Percentiles rank a stretch among this genome's conserved stretches.
Evolutionary conservation across 2,329 filamentous ascomycete genomes (phyloP).

Genomic region (Colletotrichum phormii): DNA sequence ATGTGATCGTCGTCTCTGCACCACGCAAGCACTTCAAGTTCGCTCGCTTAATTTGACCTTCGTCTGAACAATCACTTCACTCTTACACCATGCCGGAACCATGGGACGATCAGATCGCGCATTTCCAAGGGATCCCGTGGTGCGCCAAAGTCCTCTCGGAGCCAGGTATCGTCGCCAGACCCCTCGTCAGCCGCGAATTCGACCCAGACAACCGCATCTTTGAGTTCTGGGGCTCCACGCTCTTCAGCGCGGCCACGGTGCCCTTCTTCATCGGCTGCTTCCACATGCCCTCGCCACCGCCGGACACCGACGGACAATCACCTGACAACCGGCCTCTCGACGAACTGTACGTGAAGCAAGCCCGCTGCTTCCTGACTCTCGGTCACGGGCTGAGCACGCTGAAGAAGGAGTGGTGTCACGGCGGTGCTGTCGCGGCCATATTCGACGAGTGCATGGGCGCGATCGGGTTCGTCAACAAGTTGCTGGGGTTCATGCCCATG

Average conservation of each 20-base stretch:
- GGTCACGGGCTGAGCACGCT: not conserved
- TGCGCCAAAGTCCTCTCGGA: not conserved
- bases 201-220: constrained; percentile 4
- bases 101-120: not conserved
- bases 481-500: not conserved
- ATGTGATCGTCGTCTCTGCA: not conserved
- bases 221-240: constrained; percentile 5
- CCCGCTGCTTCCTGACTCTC: constrained; percentile 3
- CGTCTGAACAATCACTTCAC: not conserved
- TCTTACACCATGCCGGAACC: not conserved
- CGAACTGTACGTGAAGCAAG: not conserved
- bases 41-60: not conserved
- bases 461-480: not conserved
- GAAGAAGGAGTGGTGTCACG: not conserved
- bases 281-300: not conserved
- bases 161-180: not conserved
- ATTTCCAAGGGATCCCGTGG: constrained; percentile 1
- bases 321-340: not conserved
- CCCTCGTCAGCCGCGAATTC: not conserved
- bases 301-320: not conserved
- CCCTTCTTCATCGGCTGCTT: constrained; percentile 15
- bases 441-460: constrained; percentile 2
- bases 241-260: not conserved
- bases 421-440: constrained; percentile 1
- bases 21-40: not conserved